A percentile compares a stretch with the other conserved stretches of the same genome.
Conservation (phyloP, 768 basidiomycete genomes). For the Mycena galericulata region DNA sequence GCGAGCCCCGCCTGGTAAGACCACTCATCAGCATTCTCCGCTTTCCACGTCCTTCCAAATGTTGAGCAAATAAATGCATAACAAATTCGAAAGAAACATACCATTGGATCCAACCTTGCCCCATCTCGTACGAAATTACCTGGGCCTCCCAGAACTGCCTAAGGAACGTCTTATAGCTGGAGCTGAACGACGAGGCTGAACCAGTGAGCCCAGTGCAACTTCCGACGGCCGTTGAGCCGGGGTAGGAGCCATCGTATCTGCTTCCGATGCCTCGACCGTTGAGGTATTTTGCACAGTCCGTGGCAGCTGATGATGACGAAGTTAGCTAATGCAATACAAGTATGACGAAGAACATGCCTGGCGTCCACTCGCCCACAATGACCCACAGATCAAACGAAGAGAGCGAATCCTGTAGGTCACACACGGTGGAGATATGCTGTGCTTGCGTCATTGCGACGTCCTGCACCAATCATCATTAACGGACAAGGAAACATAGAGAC, state of each 20-base stretch:
- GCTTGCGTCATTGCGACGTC: constrained; percentile 21
- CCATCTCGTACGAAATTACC: constrained; percentile 75
- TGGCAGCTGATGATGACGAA: constrained; percentile 57
- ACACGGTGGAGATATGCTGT: constrained; percentile 26
- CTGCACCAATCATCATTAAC: not conserved
- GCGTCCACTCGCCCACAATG: constrained; percentile 77
- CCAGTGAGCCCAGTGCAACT: constrained; percentile 83
- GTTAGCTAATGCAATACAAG: not conserved
- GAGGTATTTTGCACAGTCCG: constrained; percentile 84
- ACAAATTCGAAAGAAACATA: not conserved
- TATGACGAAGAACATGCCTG: constrained; percentile 39
- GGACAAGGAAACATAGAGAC: not conserved
- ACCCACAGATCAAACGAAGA: constrained; percentile 25
- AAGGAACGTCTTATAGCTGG: constrained; percentile 84
- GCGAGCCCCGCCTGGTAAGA: constrained; percentile 84
- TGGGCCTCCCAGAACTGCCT: constrained; percentile 90
- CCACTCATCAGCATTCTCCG: constrained; percentile 90
- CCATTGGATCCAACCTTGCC: constrained; percentile 82
- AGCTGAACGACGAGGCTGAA: constrained; percentile 77
- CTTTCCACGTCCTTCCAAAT: constrained; percentile 73
- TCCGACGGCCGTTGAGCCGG: constrained; percentile 76
- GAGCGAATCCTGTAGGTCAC: not conserved
- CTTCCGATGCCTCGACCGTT: constrained; percentile 85
- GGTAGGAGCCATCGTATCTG: constrained; percentile 71
- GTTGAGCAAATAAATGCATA: not conserved